Evolutionary conservation across 768 basidiomycete species (phyloP), one percentile per base, ranked within the genome.

Genomic region (Psilocybe subaeruginosa): DNA sequence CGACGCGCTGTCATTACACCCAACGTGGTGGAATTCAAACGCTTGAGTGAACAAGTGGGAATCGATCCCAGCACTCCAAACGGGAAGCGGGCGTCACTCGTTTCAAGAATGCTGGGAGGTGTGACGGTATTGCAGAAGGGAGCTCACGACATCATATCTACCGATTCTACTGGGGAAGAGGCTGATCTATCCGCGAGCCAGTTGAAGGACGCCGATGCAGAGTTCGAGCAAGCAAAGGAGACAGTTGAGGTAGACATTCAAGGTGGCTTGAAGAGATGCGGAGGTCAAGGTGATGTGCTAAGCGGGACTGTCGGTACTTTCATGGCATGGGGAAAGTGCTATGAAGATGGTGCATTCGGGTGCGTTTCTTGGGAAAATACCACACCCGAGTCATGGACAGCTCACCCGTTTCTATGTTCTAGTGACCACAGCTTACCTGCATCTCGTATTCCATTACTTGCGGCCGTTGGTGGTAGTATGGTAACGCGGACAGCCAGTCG

Each of bases 281-380:
- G 97, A 11, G 97, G 97, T 1, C 97, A 99, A 72, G 97, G 97
- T 0, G 97, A 99, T 74, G 87, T 99, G 39, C 73, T 99, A 58
- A 91, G 90, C 67, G 97, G 97, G 11, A 81, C 84, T 47, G 90
- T 95, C 8, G 97, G 95, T 0, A 86, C 94, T 1, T 86, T 97
- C 72, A 79, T 99, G 66, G 96, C 96, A 3, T 99, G 97, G 97
- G 94, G 92, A 4, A 92, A 91, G 72, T 94, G 92, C 68, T 99
- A 92, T 72, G 94, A 96, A 69, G 86, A 86, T 47, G 92, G 95
- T 14, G 85, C 83, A 1, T 94, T 90, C 66, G 90, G 89, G 93
- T 94, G 69, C 68, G 83, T 70, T 30, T 49, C 14, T 8, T n/a
- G 12, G 33, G 39, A 16, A 23, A 5, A 31, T 49, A 57, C 37